A percentile compares a stretch with the other conserved stretches of the same genome.
Evolutionary conservation across 116 monocot species (phyloP).

Genomic region (Posidonia oceanica): DNA sequence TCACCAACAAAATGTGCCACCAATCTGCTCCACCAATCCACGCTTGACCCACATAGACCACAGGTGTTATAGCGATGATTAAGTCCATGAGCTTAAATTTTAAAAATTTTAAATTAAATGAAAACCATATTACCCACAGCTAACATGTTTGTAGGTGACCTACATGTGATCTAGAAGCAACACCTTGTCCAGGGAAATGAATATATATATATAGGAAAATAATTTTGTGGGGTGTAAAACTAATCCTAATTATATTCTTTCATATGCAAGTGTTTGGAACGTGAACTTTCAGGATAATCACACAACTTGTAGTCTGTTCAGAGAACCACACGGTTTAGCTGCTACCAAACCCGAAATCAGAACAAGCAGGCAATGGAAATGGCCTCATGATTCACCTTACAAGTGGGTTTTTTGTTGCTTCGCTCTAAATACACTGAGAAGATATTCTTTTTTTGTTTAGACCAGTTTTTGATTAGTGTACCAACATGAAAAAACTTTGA

Average conservation of each 20-base stretch:
- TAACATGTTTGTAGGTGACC: too few relatives aligned
- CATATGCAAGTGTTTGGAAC: neutral
- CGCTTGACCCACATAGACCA: too few relatives aligned
- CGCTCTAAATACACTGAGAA: slow-evolving; percentile 51
- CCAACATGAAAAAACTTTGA: neutral
- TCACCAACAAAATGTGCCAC: too few relatives aligned
- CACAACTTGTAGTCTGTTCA: slow-evolving; percentile 13
- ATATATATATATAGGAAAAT: slow-evolving; percentile 20
- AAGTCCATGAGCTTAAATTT: too few relatives aligned
- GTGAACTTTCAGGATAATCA: neutral
- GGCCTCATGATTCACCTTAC: slow-evolving; percentile 49
- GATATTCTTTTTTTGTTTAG: slow-evolving; percentile 34
- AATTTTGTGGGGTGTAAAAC: slow-evolving; percentile 20
- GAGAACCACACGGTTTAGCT: slow-evolving; percentile 19
- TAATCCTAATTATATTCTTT: slow-evolving; percentile 1
- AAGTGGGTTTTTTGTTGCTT: slow-evolving; percentile 91
- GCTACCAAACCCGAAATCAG: slow-evolving; percentile 3
- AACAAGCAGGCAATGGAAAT: slow-evolving; percentile 36
- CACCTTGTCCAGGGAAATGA: too few relatives aligned
- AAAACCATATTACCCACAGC: too few relatives aligned
- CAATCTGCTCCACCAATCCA: too few relatives aligned
- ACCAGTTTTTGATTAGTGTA: too few relatives aligned
- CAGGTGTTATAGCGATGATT: too few relatives aligned
- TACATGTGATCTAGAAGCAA: too few relatives aligned
- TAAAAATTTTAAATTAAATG: too few relatives aligned